Percentiles rank a stretch among this genome's conserved stretches.
These are phyloP conservation scores for Begonia fuchsioides DNA, from an alignment of 306 rosid genomes.

Conservation along the genomic window DNA sequence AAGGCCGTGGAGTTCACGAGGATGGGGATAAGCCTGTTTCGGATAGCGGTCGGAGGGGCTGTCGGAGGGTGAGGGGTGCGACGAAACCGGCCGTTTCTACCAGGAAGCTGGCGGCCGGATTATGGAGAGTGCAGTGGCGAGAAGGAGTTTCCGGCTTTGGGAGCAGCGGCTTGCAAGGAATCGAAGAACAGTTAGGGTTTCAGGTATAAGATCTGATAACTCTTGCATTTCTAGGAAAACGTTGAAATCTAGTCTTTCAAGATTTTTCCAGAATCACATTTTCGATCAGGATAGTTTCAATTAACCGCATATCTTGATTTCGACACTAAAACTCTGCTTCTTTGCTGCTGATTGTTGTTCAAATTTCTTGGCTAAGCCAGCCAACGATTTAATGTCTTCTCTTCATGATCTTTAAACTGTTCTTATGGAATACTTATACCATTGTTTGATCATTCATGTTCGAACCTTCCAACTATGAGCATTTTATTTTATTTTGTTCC, in stretches of 20 bases:
- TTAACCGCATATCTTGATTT: conserved; percentile 7
- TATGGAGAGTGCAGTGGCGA: conserved; percentile 77
- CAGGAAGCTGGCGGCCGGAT: conserved; percentile 75
- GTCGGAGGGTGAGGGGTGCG: conserved; percentile 19
- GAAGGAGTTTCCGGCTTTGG: conserved; percentile 23
- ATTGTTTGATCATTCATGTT: no score
- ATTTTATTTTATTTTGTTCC: no score
- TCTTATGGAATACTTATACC: no score
- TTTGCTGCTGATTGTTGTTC: no score
- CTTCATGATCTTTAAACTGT: no score
- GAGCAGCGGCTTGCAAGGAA: conserved; percentile 11
- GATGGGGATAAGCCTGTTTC: conserved; percentile 18
- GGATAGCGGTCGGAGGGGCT: conserved; percentile 20
- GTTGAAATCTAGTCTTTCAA: no score
- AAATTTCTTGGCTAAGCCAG: no score
- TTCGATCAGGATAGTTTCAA: neutral
- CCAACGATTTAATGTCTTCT: no score
- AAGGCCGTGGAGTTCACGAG: conserved; percentile 14
- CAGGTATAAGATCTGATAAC: conserved; percentile 24
- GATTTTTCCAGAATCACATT: no score
- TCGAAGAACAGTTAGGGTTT: conserved; percentile 30
- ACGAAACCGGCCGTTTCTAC: conserved; percentile 38
- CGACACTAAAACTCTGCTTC: no score
- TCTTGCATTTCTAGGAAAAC: no score
- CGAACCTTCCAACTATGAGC: no score